These are phyloP conservation scores for Rhinocladiella mackenziei DNA, from an alignment of 2,329 filamentous ascomycete genomes.

Conservation along the genomic window DNA sequence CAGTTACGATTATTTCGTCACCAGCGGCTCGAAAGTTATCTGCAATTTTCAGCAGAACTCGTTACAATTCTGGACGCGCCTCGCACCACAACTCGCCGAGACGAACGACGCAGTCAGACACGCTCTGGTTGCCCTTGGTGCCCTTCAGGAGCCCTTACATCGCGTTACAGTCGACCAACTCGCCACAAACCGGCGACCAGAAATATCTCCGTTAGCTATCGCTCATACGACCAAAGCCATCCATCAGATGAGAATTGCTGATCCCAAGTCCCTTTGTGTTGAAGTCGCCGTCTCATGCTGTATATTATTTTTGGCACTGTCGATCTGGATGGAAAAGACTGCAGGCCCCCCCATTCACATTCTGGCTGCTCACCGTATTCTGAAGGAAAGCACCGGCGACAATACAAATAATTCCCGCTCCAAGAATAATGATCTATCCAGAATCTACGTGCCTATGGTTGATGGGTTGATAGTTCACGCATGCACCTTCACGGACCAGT, in stretches of 20 bases:
- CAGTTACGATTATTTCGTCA: conserved; percentile 12
- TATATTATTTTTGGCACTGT: conserved; percentile 10
- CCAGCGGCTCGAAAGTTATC: conserved; percentile 5
- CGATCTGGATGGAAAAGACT: conserved; percentile 15
- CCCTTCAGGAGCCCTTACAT: conserved; percentile 10
- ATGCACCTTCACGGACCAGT: conserved; percentile 11
- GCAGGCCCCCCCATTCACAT: conserved; percentile 3
- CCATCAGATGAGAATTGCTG: conserved; percentile 7
- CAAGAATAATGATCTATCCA: neutral
- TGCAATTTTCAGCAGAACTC: conserved; percentile 8
- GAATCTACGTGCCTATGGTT: conserved; percentile 2
- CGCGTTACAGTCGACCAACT: neutral
- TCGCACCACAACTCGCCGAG: conserved; percentile 12
- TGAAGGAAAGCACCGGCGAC: conserved; percentile 2
- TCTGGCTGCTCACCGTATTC: conserved; percentile 11
- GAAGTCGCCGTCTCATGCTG: conserved; percentile 13
- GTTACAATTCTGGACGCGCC: conserved; percentile 9
- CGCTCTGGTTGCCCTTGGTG: conserved; percentile 8
- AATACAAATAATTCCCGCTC: neutral
- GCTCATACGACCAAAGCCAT: conserved; percentile 11
- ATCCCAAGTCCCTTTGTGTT: conserved; percentile 3
- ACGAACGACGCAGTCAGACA: conserved; percentile 10
- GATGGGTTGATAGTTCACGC: conserved; percentile 11
- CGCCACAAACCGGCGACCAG: neutral
- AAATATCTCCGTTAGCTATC: conserved; percentile 5